Evolutionary conservation across 257 asterid genomes (phyloP).

Genomic region (Leptodermis oblonga): DNA sequence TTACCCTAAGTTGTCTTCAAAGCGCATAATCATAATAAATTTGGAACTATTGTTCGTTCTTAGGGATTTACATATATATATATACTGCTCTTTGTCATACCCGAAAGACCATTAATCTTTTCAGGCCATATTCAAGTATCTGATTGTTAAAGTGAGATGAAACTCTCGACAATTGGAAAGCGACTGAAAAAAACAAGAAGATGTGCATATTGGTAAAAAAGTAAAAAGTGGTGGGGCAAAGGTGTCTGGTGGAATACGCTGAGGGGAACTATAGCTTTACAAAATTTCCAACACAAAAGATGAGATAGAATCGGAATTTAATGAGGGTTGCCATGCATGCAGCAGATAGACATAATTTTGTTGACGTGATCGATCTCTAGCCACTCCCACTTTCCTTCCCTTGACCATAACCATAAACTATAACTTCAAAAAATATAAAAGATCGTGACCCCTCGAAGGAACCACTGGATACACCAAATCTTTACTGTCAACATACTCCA

Average conservation of each 20-base stretch:
- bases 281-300: not conserved
- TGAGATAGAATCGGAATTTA: conserved; percentile 8
- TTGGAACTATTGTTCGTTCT: too few relatives aligned
- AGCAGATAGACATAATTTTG: not conserved
- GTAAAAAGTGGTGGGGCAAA: not conserved
- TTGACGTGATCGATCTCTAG: conserved; percentile 6
- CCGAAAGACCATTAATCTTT: too few relatives aligned
- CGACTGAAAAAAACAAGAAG: not conserved
- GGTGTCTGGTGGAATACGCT: not conserved
- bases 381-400: not conserved
- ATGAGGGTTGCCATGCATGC: not conserved
- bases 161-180: too few relatives aligned
- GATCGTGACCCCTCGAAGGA: conserved; percentile 16
- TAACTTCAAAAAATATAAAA: too few relatives aligned
- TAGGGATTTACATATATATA: too few relatives aligned
- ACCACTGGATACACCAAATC: not conserved
- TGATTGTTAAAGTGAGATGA: too few relatives aligned
- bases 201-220: too few relatives aligned
- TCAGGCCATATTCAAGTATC: too few relatives aligned
- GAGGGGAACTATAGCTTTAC: not conserved
- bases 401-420: conserved; percentile 1
- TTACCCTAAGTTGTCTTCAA: too few relatives aligned
- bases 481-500: not conserved
- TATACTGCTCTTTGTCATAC: too few relatives aligned
- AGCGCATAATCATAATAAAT: too few relatives aligned